Evolutionary conservation across 2,329 filamentous ascomycete genomes (phyloP).

Genomic region (Paraconiothyrium sp.): DNA sequence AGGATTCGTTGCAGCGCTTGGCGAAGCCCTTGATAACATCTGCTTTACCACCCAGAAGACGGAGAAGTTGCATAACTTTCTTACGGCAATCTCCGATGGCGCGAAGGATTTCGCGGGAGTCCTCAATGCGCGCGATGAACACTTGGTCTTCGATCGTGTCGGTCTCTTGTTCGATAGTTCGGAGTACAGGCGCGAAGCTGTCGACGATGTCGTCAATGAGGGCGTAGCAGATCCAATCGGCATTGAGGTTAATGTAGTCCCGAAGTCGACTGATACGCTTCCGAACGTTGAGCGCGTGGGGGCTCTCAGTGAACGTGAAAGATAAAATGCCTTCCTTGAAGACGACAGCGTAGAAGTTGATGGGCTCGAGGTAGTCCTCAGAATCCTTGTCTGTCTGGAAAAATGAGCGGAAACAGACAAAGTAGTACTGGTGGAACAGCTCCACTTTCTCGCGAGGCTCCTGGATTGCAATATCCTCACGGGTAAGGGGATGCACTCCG

Average conservation of each 20-base stretch:
- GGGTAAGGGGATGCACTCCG: conserved; percentile 92
- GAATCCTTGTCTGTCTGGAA: conserved; percentile 80
- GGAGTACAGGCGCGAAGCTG: conserved; percentile 89
- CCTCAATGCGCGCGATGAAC: conserved; percentile 88
- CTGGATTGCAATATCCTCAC: conserved; percentile 94
- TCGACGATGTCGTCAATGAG: conserved; percentile 99
- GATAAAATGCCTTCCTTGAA: conserved; percentile 95
- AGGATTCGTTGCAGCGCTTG: conserved; percentile 98
- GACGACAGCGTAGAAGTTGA: conserved; percentile 96
- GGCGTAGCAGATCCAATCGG: conserved; percentile 99
- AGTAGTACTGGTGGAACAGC: conserved; percentile 96
- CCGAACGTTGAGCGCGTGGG: conserved; percentile 87
- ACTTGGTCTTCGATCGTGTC: conserved; percentile 96
- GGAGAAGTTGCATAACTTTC: conserved; percentile 92
- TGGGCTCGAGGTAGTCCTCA: conserved; percentile 87
- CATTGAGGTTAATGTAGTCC: conserved; percentile 92
- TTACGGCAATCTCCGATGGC: conserved; percentile 91
- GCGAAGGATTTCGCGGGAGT: conserved; percentile 86
- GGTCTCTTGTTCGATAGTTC: conserved; percentile 84
- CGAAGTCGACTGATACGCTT: conserved; percentile 91
- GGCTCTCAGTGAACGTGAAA: conserved; percentile 90
- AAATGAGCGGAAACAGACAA: conserved; percentile 96
- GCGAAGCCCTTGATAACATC: conserved; percentile 97
- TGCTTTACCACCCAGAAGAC: conserved; percentile 94
- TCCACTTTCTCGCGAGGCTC: conserved; percentile 99